These are phyloP conservation scores for Entomortierella beljakovae DNA, from an alignment of 192 early-diverging fungal genomes.

Conservation along the genomic window DNA sequence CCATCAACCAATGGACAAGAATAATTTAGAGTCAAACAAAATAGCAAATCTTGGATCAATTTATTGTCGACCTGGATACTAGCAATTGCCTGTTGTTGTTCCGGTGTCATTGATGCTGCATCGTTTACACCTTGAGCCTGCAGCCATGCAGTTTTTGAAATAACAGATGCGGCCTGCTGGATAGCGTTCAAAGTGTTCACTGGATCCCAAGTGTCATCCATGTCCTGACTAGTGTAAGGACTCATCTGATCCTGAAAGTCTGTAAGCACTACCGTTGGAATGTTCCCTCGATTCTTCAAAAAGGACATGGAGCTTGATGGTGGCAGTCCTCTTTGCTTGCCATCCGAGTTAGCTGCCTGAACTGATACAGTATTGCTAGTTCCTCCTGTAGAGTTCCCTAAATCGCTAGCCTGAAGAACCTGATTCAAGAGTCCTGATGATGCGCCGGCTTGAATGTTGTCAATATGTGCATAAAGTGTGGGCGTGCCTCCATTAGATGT, in stretches of 20 bases:
- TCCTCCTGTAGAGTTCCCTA: slow-evolving; percentile 13
- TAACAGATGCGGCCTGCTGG: slow-evolving; percentile 70
- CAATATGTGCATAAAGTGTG: slow-evolving; percentile 59
- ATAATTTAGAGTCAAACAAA: slow-evolving; percentile 75
- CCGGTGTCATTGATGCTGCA: slow-evolving; percentile 20
- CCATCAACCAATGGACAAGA: slow-evolving; percentile 66
- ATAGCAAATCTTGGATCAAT: slow-evolving; percentile 63
- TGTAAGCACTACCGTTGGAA: slow-evolving; percentile 73
- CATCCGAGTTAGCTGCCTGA: slow-evolving; percentile 57
- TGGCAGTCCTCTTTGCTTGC: slow-evolving; percentile 64
- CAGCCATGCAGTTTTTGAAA: slow-evolving; percentile 67
- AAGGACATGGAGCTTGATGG: slow-evolving; percentile 81
- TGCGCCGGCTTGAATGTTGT: slow-evolving; percentile 29
- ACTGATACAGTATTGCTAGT: slow-evolving; percentile 33
- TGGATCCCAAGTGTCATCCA: slow-evolving; percentile 58
- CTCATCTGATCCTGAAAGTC: slow-evolving; percentile 70
- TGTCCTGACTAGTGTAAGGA: slow-evolving; percentile 43
- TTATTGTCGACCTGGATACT: slow-evolving; percentile 68
- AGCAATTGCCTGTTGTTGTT: slow-evolving; percentile 51
- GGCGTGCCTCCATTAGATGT: slow-evolving; percentile 2
- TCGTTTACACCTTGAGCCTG: slow-evolving; percentile 57
- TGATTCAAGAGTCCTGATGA: slow-evolving; percentile 17
- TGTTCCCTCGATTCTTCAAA: slow-evolving; percentile 64
- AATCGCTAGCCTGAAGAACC: slow-evolving; percentile 23
- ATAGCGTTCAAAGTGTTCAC: slow-evolving; percentile 56